Base-by-base conservation (phyloP, 331 rosid genomes). In the Ulmus americana region DNA sequence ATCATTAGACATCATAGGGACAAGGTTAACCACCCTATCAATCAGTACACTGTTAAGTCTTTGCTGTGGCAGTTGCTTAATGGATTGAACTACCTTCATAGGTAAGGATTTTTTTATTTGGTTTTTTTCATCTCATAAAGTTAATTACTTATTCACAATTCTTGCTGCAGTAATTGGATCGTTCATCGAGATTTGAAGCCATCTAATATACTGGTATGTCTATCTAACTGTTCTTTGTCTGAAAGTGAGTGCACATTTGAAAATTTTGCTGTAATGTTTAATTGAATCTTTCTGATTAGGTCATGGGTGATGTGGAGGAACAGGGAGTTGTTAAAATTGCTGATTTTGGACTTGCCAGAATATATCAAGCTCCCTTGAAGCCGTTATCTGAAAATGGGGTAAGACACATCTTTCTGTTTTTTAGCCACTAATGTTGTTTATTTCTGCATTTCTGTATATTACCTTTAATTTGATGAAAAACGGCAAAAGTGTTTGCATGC, bases 271-370 rank as follows among this genome's bases (percentile, higher is more conserved):
- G 60, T 46, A 62, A 52, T 58, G 61, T 70, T 38, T 71, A 11
- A 51, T 1, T n/a, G 40, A 59, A 52, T 69, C n/a, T 71, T 79
- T 20, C 50, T 10, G 61, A 68, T 40, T 70, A 92, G 98, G 98
- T 92, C 74, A 92, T 87, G 97, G 98, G 98, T 10, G 98, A 92
- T 3, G 91, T 68, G 50, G 98, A 92, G 80, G 98, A 92, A 55
- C 95, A 80, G 28, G 98, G 98, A 39, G 80, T 89, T 77, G 86
- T 92, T 50, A 92, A 92, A 81, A 84, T 92, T 74, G 98, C 95
- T 39, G 98, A 92, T 84, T 92, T 92, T 78, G 98, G 98, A 76
- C 98, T 92, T 79, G 98, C 98, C 55, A 88, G 98, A 76, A 80
- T 92, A 85, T 92, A 86, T 74, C 98, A 86, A 74, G 95, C 95